Evolutionary conservation across 1,139 yeast genomes (phyloP), one percentile per base, ranked within the genome.

Genomic region (Taphrina pruni): DNA sequence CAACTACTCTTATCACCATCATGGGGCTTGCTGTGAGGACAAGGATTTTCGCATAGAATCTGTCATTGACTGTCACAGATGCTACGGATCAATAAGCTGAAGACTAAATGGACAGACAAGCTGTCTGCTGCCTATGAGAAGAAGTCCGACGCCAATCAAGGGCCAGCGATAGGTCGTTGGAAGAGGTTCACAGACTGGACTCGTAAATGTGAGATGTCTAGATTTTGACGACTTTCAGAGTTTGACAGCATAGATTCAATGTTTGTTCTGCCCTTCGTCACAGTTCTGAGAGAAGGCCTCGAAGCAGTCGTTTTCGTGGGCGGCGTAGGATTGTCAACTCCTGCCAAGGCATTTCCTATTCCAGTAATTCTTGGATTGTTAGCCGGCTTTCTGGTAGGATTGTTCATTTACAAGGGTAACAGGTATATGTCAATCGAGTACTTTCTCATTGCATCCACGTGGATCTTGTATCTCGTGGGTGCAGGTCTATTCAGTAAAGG

Each of bases 401-500:
- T 81, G 65, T 75, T 84, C 45, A 82, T 93, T 75, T 93, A 90
- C 81, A 86, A 84, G 77, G 90, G 90, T 73, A 70, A 70, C 46
- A 87, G 90, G 72, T 83, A 86, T 67, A 78, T 90, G 79, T 89
- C 96, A 8, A 81, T 93, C 75, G 94, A 90, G 77, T 83, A 88
- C 73, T 93, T 94, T 81, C 82, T 93, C 76, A 86, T 91, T 70
- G 82, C 86, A 54, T 90, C 97, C 12, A 92, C 97, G 2, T 87
- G 96, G 78, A 86, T 93, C 81, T 83, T 93, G 69, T 93, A 93
- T 77, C 81, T 92, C 73, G 90, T 93, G 74, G 87, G 96, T 8
- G 94, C 97, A 6, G 97, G 97, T 21, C 84, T 93, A 73, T 87
- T 90, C 80, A 90, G 97, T 11, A 86, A 91, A 74, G 96, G 97